These are phyloP conservation scores for Hypoxylon fragiforme DNA, from an alignment of 495 filamentous ascomycete genomes.

Conservation along the genomic window DNA sequence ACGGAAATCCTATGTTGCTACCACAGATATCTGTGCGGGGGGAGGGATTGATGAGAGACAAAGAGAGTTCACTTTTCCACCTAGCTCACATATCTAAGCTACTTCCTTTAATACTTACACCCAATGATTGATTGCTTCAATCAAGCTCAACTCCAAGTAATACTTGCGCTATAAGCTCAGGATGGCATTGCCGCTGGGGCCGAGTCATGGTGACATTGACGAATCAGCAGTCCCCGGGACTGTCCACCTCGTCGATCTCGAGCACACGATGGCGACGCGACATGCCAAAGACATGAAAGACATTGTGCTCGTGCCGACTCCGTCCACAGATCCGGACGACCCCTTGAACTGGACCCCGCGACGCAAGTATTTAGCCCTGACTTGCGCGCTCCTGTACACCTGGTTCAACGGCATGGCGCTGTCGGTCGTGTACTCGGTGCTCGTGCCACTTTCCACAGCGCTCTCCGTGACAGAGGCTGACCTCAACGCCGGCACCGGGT, in stretches of 20 bases:
- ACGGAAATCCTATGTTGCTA: conserved; percentile 16
- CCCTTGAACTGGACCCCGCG: conserved; percentile 63
- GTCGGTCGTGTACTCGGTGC: conserved; percentile 64
- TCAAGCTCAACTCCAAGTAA: no score
- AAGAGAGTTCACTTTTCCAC: no score
- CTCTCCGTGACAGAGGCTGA: conserved; percentile 55
- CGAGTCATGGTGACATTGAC: conserved; percentile 39
- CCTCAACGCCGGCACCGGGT: conserved; percentile 61
- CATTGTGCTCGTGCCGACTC: conserved; percentile 62
- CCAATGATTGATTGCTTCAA: no score
- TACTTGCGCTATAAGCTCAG: no score
- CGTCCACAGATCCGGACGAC: conserved; percentile 62
- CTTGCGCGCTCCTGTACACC: conserved; percentile 58
- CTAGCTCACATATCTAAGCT: no score
- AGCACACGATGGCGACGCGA: conserved; percentile 45
- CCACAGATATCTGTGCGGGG: conserved; percentile 1
- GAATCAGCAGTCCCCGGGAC: conserved; percentile 56
- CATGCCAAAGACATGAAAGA: conserved; percentile 51
- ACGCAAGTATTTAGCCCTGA: conserved; percentile 57
- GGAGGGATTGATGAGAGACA: no score
- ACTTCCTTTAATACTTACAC: no score
- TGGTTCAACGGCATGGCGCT: conserved; percentile 62
- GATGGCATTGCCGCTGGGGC: conserved; percentile 20
- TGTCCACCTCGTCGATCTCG: conserved; percentile 57
- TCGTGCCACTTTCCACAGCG: conserved; percentile 59